Evolutionary conservation across 1,284 basidiomycete genomes (phyloP), one percentile per base, ranked within the genome.

Genomic region (Sporisorium reilianum): DNA sequence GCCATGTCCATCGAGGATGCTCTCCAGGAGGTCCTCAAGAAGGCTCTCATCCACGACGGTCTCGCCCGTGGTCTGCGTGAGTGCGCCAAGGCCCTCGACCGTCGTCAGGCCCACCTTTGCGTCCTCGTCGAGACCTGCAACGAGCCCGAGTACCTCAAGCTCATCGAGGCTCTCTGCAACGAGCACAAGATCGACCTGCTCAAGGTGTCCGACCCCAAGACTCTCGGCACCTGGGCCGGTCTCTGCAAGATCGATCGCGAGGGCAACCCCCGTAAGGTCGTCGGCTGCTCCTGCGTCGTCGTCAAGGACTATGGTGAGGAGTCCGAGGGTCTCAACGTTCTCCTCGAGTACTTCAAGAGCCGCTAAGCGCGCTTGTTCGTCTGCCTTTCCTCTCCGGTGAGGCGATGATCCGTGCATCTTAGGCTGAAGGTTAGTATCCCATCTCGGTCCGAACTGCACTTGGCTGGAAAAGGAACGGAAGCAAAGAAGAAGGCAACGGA

Each of bases 101-200:
- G 95, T 89, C 92, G 95, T 84, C 93, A 97, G 90, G 96, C 96
- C 65, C 96, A 98, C 88, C 90, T 99, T 67, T 98, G 96, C 88
- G 95, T 99, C 75, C 92, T 99, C 85, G 95, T 97, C 86, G 96
- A 99, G 91, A 95, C 94, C 70, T 97, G 95, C 89, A 96, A 93
- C 71, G 96, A 98, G 89, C 93, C 95, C 82, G 96, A 97, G 88
- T 98, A 99, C 90, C 93, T 97, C 90, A 98, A 98, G 89, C 93
- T 99, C 88, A 97, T 98, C 81, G 95, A 98, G 89, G 96, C 95
- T 58, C 93, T 98, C 85, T 98, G 96, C 87, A 93, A 94, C 80
- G 95, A 97, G 89, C 94, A 97, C 91, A 95, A 95, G 87, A 97
- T 98, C 88, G 95, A 96, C 90, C 89, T 98, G 79, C 97, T 98